Evolutionary conservation across 805 yeast species (phyloP).

Genomic region (Kazachstania africana): DNA sequence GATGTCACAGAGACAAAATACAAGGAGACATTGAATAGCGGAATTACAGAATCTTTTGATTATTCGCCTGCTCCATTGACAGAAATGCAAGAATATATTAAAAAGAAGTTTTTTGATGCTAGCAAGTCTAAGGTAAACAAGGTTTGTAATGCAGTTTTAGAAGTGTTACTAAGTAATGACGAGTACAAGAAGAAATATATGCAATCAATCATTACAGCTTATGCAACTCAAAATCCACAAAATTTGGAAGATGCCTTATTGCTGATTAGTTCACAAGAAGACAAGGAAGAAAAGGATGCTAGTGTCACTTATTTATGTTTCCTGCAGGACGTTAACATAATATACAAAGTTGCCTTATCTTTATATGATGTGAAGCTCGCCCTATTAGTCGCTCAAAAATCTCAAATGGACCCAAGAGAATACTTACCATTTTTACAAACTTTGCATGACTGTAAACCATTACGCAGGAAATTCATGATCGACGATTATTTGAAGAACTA

Average conservation of each 20-base stretch:
- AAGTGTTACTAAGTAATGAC: constrained; percentile 38
- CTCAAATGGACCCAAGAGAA: constrained; percentile 96
- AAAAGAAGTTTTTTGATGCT: constrained; percentile 29
- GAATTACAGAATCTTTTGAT: constrained; percentile 20
- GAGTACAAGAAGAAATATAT: constrained; percentile 45
- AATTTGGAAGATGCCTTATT: constrained; percentile 63
- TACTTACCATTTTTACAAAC: constrained; percentile 84
- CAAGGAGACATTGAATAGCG: constrained; percentile 46
- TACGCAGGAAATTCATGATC: constrained; percentile 61
- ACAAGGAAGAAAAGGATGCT: constrained; percentile 41
- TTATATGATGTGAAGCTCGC: constrained; percentile 74
- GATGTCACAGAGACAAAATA: constrained; percentile 78
- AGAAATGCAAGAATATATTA: constrained; percentile 32
- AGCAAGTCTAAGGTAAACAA: constrained; percentile 53
- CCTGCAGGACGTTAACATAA: constrained; percentile 74
- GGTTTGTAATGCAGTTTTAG: constrained; percentile 61
- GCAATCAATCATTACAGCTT: constrained; percentile 79
- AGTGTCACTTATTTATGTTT: constrained; percentile 79
- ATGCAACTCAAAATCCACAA: constrained; percentile 86
- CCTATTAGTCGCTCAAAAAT: constrained; percentile 80
- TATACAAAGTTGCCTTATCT: constrained; percentile 72
- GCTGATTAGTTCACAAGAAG: constrained; percentile 43
- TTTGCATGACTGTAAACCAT: constrained; percentile 52
- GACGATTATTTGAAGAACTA: constrained; percentile 65
- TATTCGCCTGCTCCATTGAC: constrained; percentile 22